Conservation (phyloP, 352 stramenopile genomes). For the Phytophthora pseudosyringae region DNA sequence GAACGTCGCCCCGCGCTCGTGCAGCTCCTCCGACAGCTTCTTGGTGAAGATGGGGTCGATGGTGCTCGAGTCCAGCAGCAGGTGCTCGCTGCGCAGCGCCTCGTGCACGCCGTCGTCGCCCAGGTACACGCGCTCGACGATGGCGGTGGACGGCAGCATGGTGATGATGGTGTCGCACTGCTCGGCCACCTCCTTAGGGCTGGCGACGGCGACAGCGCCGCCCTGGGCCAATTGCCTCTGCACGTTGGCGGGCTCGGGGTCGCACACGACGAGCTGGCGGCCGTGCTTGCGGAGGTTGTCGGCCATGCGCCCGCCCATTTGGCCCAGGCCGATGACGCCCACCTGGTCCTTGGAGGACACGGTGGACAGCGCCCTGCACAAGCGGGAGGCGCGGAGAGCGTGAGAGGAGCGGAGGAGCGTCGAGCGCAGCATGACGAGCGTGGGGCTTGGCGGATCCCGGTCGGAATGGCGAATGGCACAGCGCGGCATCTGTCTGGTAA, state of each 20-base stretch:
- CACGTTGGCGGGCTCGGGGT: slow-evolving; percentile 64
- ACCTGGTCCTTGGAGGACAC: slow-evolving; percentile 51
- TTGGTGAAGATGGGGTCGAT: slow-evolving; percentile 95
- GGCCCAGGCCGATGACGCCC: slow-evolving; percentile 93
- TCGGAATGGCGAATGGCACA: slow-evolving; percentile 28
- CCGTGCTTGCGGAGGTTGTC: slow-evolving; percentile 90
- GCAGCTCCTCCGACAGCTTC: slow-evolving; percentile 75
- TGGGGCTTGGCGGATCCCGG: slow-evolving; percentile 9
- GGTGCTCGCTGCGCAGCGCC: slow-evolving; percentile 67
- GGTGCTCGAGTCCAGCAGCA: slow-evolving; percentile 96
- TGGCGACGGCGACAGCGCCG: slow-evolving; percentile 52
- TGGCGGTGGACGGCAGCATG: slow-evolving; percentile 93
- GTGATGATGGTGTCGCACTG: slow-evolving; percentile 91
- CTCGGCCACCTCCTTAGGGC: slow-evolving; percentile 75
- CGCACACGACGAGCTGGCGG: slow-evolving; percentile 81
- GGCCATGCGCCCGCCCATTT: slow-evolving; percentile 95
- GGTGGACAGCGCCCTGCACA: slow-evolving; percentile 15
- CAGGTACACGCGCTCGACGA: slow-evolving; percentile 88
- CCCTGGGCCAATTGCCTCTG: slow-evolving; percentile 59
- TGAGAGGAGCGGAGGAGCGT: slow-evolving; percentile 9
- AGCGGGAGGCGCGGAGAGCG: neutral
- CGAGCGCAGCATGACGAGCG: slow-evolving; percentile 19
- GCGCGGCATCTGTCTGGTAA: no score
- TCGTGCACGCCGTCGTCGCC: slow-evolving; percentile 76
- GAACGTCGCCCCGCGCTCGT: slow-evolving; percentile 68